These are phyloP conservation scores for Vitis amurensis DNA, from an alignment of 164 flowering plant genomes.

Conservation along the genomic window DNA sequence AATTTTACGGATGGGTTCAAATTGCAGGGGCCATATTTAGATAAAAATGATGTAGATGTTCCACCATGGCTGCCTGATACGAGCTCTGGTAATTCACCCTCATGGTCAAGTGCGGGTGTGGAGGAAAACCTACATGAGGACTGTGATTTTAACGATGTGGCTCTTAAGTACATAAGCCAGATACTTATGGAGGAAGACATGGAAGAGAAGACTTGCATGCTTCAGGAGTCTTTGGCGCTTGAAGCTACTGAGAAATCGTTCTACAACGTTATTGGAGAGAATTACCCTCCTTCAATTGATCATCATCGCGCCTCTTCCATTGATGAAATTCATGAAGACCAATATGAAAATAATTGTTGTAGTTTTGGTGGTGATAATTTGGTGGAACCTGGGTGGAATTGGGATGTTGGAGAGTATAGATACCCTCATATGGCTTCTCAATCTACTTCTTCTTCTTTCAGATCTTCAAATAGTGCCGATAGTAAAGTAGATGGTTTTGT, in stretches of 20 bases:
- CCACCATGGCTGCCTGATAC: slow-evolving; percentile 16
- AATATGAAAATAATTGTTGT: slow-evolving; percentile 2
- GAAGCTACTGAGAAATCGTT: slow-evolving; percentile 51
- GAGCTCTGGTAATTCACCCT: background rate
- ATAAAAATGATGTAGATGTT: slow-evolving; percentile 3
- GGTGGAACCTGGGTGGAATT: slow-evolving; percentile 9
- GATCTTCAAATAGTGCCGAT: background rate
- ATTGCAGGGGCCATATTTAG: background rate
- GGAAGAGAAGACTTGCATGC: slow-evolving; percentile 45
- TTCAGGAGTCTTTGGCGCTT: slow-evolving; percentile 52
- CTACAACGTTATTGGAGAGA: slow-evolving; percentile 42
- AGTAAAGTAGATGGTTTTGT: slow-evolving; percentile 20
- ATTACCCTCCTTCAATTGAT: slow-evolving; percentile 27
- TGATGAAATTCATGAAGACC: slow-evolving; percentile 14
- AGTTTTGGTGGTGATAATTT: background rate
- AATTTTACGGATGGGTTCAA: slow-evolving; percentile 5
- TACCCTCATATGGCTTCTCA: background rate
- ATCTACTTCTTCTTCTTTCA: slow-evolving; percentile 1
- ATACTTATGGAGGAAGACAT: slow-evolving; percentile 66
- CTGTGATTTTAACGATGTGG: slow-evolving; percentile 51
- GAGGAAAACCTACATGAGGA: slow-evolving; percentile 40
- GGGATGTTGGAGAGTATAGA: slow-evolving; percentile 5
- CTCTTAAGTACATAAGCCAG: slow-evolving; percentile 46
- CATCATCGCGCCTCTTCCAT: background rate
- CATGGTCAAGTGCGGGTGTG: background rate